These are phyloP conservation scores for Lactifluus pinguis DNA, from an alignment of 768 basidiomycete species.

Conservation along the genomic window DNA sequence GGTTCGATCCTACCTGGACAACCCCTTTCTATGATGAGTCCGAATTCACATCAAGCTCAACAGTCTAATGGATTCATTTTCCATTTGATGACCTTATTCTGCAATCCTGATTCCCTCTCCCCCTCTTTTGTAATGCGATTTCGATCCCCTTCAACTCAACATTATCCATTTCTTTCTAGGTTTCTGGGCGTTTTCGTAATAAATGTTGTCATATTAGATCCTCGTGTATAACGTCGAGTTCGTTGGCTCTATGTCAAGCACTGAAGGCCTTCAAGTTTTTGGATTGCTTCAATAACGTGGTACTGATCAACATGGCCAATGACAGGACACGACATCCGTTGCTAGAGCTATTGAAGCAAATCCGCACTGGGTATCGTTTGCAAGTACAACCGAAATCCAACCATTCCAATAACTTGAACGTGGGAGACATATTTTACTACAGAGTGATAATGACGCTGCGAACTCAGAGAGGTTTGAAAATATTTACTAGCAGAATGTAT, in stretches of 20 bases:
- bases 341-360: neutral
- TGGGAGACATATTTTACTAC: neutral
- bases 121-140: neutral
- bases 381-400: neutral
- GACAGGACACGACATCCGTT: neutral
- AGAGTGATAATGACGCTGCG: neutral
- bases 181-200: neutral
- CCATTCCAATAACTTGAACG: neutral
- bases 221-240: neutral
- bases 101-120: slow-evolving; percentile 34
- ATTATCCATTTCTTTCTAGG: neutral
- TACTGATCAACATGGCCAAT: neutral
- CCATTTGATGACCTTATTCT: slow-evolving; percentile 36
- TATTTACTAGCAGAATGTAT: no score
- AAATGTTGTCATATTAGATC: neutral
- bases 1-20: neutral
- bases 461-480: neutral
- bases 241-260: neutral
- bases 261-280: neutral
- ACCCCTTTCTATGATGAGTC: slow-evolving; percentile 28
- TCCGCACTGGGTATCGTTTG: neutral
- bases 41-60: slow-evolving; percentile 38
- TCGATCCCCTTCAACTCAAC: neutral
- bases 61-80: slow-evolving; percentile 35
- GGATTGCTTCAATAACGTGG: neutral